Evolutionary conservation across 306 rosid species (phyloP).

Genomic region (Myrica gale): DNA sequence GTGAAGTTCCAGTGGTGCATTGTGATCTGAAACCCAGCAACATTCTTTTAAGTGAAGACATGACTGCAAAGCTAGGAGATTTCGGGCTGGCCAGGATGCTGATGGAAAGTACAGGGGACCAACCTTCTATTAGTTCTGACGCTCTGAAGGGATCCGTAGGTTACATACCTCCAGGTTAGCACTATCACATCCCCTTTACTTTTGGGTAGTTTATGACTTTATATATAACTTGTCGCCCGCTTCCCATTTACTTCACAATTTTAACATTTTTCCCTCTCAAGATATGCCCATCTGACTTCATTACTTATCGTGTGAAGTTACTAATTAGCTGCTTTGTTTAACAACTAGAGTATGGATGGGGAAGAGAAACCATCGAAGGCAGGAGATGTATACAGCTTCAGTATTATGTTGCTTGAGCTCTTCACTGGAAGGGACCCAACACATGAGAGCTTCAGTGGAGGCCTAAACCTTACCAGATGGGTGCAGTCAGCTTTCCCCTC

Average conservation of each 20-base stretch:
- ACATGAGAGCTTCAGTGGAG: constrained; percentile 51
- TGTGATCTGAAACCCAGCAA: constrained; percentile 84
- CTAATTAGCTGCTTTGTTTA: not conserved
- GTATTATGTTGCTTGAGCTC: constrained; percentile 59
- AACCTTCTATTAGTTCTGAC: constrained; percentile 47
- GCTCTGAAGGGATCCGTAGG: constrained; percentile 73
- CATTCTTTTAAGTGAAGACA: constrained; percentile 54
- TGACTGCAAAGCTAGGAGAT: constrained; percentile 76
- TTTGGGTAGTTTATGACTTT: not conserved
- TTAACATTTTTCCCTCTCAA: too few relatives aligned
- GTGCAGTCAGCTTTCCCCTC: constrained; percentile 44
- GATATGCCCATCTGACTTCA: too few relatives aligned
- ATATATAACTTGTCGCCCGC: not conserved
- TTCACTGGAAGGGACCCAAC: constrained; percentile 60
- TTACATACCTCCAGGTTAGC: constrained; percentile 81
- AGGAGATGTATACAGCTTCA: constrained; percentile 79
- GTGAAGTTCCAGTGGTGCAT: constrained; percentile 61
- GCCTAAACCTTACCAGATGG: constrained; percentile 49
- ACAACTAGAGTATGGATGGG: constrained; percentile 64
- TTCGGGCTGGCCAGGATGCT: constrained; percentile 68
- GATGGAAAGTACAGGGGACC: constrained; percentile 36
- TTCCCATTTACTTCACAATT: too few relatives aligned
- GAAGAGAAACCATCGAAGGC: constrained; percentile 52
- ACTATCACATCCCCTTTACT: not conserved
- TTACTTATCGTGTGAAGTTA: too few relatives aligned